Evolutionary conservation across 2,329 filamentous ascomycete genomes (phyloP), one percentile per base, ranked within the genome.

Genomic region (Graphilbum sp.): DNA sequence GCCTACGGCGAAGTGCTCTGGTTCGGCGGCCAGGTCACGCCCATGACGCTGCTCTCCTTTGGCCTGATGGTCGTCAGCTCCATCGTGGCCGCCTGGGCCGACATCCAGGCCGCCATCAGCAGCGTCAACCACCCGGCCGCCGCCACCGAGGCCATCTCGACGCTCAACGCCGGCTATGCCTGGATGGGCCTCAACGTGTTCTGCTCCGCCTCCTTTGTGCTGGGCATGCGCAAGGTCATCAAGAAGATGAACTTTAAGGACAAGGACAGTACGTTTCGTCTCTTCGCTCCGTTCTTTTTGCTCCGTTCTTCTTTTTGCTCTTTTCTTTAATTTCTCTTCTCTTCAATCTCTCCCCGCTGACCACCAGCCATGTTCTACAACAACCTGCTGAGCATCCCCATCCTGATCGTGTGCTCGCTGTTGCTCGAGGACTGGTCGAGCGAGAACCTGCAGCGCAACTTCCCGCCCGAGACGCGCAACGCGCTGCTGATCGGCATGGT

Each of bases 231-330:
- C 56, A 96, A 96, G 70, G 80, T 92, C 47, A 96, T 98, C 59
- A 96, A 96, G 78, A 75, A 92, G 62, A 95, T 93, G 67, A 95
- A 94, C 69, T 96, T 98, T 65, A 95, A 94, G 71, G 90, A 96
- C 58, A 96, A 92, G 67, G 90, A 98, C 59, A 94, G 88, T 95
- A 71, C 63, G 88, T 76, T 23, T 32, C 32, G 12, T 24, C 40
- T 32, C 21, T 34, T 40, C 11, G 32, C 12, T 21, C 3, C 30
- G 12, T 23, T 24, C 5, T 34, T 7, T 10, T 16, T 20, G 15
- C 17, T 11, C 27, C 9, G 16, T 32, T 19, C 16, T n/a, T 32
- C 11, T 37, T 18, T 10, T 32, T n/a, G 13, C 11, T 17, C 8
- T n/a, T 10, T 19, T n/a, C 32, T 24, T 24, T 17, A n/a, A 33